Base-by-base conservation (phyloP, 148 eudicot species). In the Nepenthes mirabilis region DNA sequence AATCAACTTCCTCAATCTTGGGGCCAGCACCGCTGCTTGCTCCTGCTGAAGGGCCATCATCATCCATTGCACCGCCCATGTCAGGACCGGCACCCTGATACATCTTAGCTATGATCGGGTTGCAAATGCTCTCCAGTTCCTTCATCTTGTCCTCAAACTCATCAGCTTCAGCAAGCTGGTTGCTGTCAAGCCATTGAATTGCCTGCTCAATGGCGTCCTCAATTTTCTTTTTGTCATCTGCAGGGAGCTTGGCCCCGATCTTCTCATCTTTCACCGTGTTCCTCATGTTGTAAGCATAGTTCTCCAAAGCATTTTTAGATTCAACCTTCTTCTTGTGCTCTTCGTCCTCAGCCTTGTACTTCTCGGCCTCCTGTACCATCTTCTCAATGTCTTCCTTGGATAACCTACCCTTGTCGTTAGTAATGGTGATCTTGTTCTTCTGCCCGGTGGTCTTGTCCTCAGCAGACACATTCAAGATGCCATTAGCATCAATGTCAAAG, bases 321-420 rank as follows among this genome's bases (percentile, higher is more conserved):
- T 43, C 62, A 3, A 59, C 52, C 62, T 59, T 59, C 62, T 59
- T 59, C 62, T 59, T 59, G 13, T 6, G 14, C 13, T 59, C 62
- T 5, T 59, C 52, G 12, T 59, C 51, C 50, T 59, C 62, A 0
- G 62, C 12, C 62, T 59, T 59, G 51, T 59, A 59, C 62, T 43
- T 59, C 51, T 59, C 62, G 1, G 36, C 62, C n/a, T 59, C 62
- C 52, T 45, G 35, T 2, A 59, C 62, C 51, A 43, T 59, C 52
- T 59, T 59, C 1, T 49, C 14, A 11, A 49, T 49, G 3, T 49
- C 52, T n/a, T 49, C 52, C 52, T 49, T 49, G 52, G 52, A 49
- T 12, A 49, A 49, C 14, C 52, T 11, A 10, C 52, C 52, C 13
- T 49, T 49, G 52, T 49, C 52, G 11, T 49, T 49, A 11, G 52